phyloP scores from a whole-genome alignment of 2,329 filamentous ascomycete genomes.

The Aspergillus sojae region DNA sequence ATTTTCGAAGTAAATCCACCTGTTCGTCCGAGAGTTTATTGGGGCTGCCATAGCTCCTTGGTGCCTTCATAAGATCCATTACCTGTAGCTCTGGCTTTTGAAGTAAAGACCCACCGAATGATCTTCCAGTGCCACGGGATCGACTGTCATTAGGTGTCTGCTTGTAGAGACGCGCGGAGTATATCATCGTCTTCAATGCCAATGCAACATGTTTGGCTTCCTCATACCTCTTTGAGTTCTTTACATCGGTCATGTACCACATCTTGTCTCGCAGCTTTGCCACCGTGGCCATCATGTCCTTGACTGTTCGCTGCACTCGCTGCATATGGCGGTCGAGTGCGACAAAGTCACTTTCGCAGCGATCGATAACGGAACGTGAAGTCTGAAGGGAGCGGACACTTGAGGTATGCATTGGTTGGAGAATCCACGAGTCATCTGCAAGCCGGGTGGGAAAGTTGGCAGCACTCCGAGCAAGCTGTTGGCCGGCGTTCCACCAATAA shows the following conservation, averaged over 20 bases:
- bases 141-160: constrained; percentile 35
- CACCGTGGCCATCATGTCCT: constrained; percentile 73
- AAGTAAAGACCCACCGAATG: constrained; percentile 62
- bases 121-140: constrained; percentile 48
- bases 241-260: constrained; percentile 96
- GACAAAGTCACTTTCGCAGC: constrained; percentile 58
- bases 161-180: constrained; percentile 44
- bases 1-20: constrained; percentile 78
- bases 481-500: constrained; percentile 80
- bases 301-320: constrained; percentile 72
- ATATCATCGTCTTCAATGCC: constrained; percentile 87
- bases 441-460: constrained; percentile 51
- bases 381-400: constrained; percentile 36
- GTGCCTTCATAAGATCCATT: constrained; percentile 82
- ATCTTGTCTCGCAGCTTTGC: constrained; percentile 88
- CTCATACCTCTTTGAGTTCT: constrained; percentile 85
- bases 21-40: constrained; percentile 98
- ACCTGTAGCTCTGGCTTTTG: constrained; percentile 82
- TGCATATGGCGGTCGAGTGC: constrained; percentile 83
- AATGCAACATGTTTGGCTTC: constrained; percentile 83
- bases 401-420: constrained; percentile 70
- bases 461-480: constrained; percentile 67
- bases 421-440: constrained; percentile 71
- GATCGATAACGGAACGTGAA: constrained; percentile 36
- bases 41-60: constrained; percentile 80